phyloP scores from a whole-genome alignment of 495 filamentous ascomycete species.

The Pseudomonodictys pantanalensis region DNA sequence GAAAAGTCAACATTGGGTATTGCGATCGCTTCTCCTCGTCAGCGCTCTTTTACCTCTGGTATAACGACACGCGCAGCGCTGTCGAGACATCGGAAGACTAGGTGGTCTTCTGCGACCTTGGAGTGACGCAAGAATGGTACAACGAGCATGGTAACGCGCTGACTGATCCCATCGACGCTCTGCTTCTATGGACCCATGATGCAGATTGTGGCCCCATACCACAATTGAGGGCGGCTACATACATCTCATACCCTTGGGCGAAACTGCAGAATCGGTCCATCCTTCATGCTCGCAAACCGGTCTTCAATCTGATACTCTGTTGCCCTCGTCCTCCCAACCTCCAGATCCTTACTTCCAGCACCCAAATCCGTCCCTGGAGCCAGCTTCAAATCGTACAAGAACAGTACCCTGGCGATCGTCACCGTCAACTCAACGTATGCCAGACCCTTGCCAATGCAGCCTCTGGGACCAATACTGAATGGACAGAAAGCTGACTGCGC shows the following conservation, averaged over 20 bases:
- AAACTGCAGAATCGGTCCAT: slow-evolving; percentile 59
- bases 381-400: slow-evolving; percentile 29
- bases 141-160: not conserved
- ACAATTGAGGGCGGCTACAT: not conserved
- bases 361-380: slow-evolving; percentile 17
- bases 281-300: slow-evolving; percentile 56
- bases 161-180: not conserved
- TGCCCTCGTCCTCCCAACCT: slow-evolving; percentile 43
- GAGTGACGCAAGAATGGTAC: not conserved
- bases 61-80: not conserved
- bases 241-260: not conserved
- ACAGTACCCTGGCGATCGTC: slow-evolving; percentile 33
- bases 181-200: not conserved
- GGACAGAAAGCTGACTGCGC: slow-evolving; percentile 34
- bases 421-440: slow-evolving; percentile 35
- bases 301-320: slow-evolving; percentile 57
- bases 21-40: too few relatives aligned
- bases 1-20: not conserved
- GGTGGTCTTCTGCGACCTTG: not conserved
- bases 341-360: slow-evolving; percentile 40
- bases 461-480: slow-evolving; percentile 34
- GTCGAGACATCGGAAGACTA: not conserved
- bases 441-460: slow-evolving; percentile 35
- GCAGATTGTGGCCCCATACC: not conserved
- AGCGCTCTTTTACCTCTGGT: too few relatives aligned